phyloP scores from a whole-genome alignment of 176 grass and related monocot species.

The Aegilops umbellulata region DNA sequence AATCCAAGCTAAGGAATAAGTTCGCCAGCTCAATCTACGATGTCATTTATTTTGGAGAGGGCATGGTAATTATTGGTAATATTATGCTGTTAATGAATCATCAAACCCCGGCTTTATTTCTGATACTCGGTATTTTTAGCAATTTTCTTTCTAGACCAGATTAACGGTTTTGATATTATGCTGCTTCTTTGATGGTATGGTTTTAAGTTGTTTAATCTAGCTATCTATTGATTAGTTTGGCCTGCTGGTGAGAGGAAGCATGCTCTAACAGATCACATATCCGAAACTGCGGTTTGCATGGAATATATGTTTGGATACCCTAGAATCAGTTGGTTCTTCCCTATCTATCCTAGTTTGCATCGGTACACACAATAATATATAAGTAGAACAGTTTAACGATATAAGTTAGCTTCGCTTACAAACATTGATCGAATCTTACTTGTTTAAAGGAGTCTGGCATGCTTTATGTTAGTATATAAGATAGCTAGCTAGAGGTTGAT shows the following conservation, averaged over 20 bases:
- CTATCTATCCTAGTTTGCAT: slow-evolving; percentile 30
- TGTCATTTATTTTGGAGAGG: neutral
- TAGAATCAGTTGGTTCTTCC: slow-evolving; percentile 23
- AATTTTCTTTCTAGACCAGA: neutral
- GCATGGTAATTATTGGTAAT: neutral
- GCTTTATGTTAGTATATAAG: neutral
- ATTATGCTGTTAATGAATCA: neutral
- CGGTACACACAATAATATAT: neutral
- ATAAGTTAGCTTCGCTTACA: slow-evolving; percentile 19
- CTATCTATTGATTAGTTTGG: neutral
- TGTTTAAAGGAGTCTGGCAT: slow-evolving; percentile 22
- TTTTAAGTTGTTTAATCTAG: neutral
- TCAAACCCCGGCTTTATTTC: neutral
- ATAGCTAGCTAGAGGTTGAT: slow-evolving; percentile 11
- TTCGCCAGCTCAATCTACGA: neutral
- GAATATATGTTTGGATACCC: slow-evolving; percentile 50
- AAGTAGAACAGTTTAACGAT: neutral
- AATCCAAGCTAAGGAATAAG: too few species aligned
- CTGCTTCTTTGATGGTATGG: neutral
- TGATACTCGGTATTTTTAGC: neutral
- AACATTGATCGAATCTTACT: slow-evolving; percentile 20
- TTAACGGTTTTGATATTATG: neutral
- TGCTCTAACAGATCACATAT: slow-evolving; percentile 3
- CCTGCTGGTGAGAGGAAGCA: neutral
- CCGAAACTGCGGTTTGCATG: neutral